Evolutionary conservation across 305 asterid species (phyloP).

Genomic region (Coffea humblotiana): DNA sequence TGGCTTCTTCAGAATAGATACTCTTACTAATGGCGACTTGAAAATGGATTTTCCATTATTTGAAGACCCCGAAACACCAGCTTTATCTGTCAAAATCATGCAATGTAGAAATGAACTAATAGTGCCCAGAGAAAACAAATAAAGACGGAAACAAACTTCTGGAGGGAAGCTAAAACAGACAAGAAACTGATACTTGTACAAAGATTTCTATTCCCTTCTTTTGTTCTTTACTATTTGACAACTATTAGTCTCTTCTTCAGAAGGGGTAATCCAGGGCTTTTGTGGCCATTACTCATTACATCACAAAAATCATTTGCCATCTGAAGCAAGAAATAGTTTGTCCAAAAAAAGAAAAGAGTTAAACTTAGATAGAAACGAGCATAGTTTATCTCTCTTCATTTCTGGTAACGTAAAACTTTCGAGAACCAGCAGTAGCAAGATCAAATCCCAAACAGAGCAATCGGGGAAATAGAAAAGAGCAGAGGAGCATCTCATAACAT

Average conservation of each 20-base stretch:
- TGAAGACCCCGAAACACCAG: conserved; percentile 25
- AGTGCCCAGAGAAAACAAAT: neutral
- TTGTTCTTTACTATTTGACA: neutral
- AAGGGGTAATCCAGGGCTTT: neutral
- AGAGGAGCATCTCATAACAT: neutral
- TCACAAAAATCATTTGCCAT: neutral
- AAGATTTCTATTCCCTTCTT: neutral
- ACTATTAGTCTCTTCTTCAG: no score
- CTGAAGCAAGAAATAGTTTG: neutral
- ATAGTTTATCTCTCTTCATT: no score
- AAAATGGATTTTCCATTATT: conserved; percentile 33
- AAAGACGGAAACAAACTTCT: neutral
- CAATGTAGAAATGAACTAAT: conserved; percentile 10
- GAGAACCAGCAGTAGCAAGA: neutral
- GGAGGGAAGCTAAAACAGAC: neutral
- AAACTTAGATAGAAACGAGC: no score
- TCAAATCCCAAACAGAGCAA: neutral
- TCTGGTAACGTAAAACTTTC: neutral
- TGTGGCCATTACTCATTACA: neutral
- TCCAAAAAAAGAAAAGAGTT: neutral
- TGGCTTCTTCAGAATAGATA: conserved; percentile 49
- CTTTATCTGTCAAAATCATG: conserved; percentile 35
- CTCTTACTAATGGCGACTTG: conserved; percentile 43
- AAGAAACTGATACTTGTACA: neutral
- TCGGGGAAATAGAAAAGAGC: neutral